phyloP scores from a whole-genome alignment of 306 rosid species.

The Trifolium dubium region DNA sequence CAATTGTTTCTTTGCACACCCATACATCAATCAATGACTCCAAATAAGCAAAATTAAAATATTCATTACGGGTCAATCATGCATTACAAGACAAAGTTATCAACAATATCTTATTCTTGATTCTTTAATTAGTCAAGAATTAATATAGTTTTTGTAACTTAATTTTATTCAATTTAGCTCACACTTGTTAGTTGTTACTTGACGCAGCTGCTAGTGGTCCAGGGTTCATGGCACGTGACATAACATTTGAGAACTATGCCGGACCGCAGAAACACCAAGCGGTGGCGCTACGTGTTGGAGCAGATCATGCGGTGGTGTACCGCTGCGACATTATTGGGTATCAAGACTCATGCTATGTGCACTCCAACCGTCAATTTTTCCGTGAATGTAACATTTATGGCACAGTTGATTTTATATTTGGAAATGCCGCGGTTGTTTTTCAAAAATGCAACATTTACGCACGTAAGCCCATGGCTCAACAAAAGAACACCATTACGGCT shows the following conservation, averaged over 20 bases:
- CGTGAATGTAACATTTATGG: slow-evolving; percentile 79
- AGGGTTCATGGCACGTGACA: slow-evolving; percentile 80
- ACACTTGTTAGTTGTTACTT: background rate
- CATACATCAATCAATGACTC: background rate
- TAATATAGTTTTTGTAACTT: background rate
- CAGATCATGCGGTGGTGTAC: slow-evolving; percentile 83
- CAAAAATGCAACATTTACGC: slow-evolving; percentile 81
- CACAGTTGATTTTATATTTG: slow-evolving; percentile 84
- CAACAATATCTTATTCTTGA: slow-evolving; percentile 3
- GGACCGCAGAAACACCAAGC: slow-evolving; percentile 89
- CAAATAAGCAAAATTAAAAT: slow-evolving; percentile 26
- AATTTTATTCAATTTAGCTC: background rate
- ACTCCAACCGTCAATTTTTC: slow-evolving; percentile 87
- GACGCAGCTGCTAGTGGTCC: slow-evolving; percentile 81
- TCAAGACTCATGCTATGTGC: slow-evolving; percentile 85
- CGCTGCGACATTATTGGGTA: slow-evolving; percentile 65
- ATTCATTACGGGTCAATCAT: slow-evolving; percentile 28
- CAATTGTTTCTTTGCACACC: background rate
- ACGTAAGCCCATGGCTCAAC: slow-evolving; percentile 76
- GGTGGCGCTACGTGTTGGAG: slow-evolving; percentile 87
- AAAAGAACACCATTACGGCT: slow-evolving; percentile 87
- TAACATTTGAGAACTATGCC: slow-evolving; percentile 77
- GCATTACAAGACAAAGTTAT: background rate
- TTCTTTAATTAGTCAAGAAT: background rate
- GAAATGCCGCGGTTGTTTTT: slow-evolving; percentile 84